Percentiles rank a stretch among this genome's conserved stretches.
Conservation (phyloP, 139 green algal species). For the Micractinium sp. region DNA sequence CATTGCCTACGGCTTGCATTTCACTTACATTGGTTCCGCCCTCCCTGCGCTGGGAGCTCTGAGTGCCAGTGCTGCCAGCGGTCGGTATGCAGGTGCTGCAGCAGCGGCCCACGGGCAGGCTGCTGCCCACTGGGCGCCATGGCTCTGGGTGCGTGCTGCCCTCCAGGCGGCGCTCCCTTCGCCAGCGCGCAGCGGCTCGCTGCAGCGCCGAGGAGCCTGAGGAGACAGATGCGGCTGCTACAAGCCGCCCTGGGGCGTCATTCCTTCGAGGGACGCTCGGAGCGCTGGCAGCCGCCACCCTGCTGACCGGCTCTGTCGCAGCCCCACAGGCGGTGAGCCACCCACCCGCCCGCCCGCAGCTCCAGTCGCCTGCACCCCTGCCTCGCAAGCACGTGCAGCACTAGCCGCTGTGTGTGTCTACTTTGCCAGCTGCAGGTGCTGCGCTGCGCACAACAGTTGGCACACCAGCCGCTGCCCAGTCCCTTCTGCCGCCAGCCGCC, state of each 20-base stretch:
- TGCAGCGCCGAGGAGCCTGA: neutral
- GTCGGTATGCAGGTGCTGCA: neutral
- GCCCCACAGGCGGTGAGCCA: neutral
- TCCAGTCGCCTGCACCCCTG: neutral
- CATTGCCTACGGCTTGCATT: no score
- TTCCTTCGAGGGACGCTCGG: neutral
- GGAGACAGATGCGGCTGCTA: neutral
- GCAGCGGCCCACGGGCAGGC: neutral
- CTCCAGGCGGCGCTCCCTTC: neutral
- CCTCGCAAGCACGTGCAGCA: neutral
- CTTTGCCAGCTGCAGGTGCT: neutral
- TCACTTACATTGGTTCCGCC: no score
- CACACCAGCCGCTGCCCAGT: neutral
- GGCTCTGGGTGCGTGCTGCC: neutral
- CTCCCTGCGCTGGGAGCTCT: no score
- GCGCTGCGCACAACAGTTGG: neutral
- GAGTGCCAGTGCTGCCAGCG: neutral
- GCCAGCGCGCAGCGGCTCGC: neutral
- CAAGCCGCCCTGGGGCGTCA: neutral
- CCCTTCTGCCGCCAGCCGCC: neutral
- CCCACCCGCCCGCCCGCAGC: neutral
- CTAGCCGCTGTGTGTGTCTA: neutral
- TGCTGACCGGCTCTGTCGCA: neutral
- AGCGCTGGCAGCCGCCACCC: neutral
- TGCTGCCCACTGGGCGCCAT: neutral